These are phyloP conservation scores for Teratosphaeria gauchensis DNA, from an alignment of 2,329 filamentous ascomycete genomes.

Conservation along the genomic window DNA sequence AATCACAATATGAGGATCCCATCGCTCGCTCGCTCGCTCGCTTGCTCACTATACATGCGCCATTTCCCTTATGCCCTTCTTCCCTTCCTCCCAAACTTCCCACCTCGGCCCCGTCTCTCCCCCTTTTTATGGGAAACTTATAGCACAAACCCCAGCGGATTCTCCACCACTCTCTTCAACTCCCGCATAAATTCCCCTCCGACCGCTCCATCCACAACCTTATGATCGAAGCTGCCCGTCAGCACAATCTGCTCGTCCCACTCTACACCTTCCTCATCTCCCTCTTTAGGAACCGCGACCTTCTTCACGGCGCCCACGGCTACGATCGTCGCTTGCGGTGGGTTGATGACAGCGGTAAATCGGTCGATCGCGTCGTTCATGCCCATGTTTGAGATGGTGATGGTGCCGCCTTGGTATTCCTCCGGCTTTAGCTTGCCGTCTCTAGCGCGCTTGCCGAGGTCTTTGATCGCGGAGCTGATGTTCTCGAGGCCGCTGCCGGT, in stretches of 20 bases:
- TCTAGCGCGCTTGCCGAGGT: conserved; percentile 88
- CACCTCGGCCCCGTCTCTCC: too few relatives aligned
- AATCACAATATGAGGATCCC: not conserved
- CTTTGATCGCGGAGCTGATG: conserved; percentile 87
- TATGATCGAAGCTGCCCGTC: conserved; percentile 96
- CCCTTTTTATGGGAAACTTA: conserved; percentile 34
- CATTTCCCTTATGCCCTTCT: not conserved
- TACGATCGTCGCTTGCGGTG: conserved; percentile 89
- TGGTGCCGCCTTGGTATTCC: conserved; percentile 97
- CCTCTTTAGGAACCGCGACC: conserved; percentile 80
- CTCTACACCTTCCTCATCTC: conserved; percentile 65
- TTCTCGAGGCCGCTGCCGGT: conserved; percentile 76
- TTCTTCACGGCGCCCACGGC: conserved; percentile 92
- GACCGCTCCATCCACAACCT: conserved; percentile 92
- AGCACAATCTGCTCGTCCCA: conserved; percentile 98
- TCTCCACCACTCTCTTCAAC: conserved; percentile 96
- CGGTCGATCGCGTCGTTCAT: conserved; percentile 96
- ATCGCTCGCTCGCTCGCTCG: not conserved
- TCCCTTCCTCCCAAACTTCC: too few relatives aligned
- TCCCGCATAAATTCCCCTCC: conserved; percentile 95
- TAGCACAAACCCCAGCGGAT: conserved; percentile 87
- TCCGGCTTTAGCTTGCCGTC: conserved; percentile 99
- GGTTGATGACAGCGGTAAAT: conserved; percentile 98
- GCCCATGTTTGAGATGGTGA: conserved; percentile 99
- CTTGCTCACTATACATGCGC: not conserved